phyloP scores from a whole-genome alignment of 441 rosid genomes.

The Populus tomentosa region DNA sequence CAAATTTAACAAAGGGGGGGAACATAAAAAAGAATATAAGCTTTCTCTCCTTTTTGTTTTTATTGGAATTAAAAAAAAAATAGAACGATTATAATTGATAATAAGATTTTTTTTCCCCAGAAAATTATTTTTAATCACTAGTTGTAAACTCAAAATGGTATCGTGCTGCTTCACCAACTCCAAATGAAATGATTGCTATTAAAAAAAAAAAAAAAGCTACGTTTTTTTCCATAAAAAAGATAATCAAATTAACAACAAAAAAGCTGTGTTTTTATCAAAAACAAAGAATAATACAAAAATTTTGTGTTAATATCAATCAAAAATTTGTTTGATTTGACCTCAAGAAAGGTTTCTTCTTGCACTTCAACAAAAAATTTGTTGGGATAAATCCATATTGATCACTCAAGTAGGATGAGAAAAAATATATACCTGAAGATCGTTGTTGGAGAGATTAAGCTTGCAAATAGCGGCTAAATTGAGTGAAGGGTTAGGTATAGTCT shows the following conservation, averaged over 20 bases:
- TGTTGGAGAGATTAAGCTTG: constrained; percentile 79
- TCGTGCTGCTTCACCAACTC: not conserved
- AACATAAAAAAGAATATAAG: too few species aligned
- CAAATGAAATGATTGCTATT: not conserved
- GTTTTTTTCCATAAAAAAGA: too few species aligned
- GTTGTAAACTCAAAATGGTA: not conserved
- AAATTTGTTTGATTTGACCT: not conserved
- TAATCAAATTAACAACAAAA: not conserved
- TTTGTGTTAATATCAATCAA: not conserved
- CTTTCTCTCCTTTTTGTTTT: not conserved
- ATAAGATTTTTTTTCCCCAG: too few species aligned
- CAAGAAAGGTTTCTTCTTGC: not conserved
- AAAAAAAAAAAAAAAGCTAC: not conserved
- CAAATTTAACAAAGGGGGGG: too few species aligned
- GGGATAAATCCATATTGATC: not conserved
- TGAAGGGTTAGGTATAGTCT: constrained; percentile 50
- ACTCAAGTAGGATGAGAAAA: not conserved
- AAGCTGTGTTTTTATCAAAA: too few species aligned
- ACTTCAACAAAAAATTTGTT: not conserved
- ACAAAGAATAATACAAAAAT: too few species aligned
- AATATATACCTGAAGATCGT: constrained; percentile 62
- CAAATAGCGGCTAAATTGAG: constrained; percentile 53
- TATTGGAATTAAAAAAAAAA: too few species aligned
- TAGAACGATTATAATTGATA: too few species aligned
- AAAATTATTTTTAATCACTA: not conserved